Evolutionary conservation across 2,329 filamentous ascomycete genomes (phyloP).

Genomic region (Mariannaea elegans): DNA sequence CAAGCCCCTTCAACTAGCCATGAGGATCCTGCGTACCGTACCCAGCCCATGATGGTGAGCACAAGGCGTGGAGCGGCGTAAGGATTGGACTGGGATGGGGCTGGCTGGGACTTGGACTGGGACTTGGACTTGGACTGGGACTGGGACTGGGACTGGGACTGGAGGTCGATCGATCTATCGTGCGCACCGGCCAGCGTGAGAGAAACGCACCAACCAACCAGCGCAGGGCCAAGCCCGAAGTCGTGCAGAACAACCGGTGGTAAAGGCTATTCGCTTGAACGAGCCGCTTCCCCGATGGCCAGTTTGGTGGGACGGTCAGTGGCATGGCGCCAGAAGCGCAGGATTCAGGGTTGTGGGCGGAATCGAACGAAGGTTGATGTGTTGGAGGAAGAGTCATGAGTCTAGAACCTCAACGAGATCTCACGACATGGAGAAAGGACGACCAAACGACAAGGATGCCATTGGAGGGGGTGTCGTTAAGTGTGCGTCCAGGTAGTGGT

Average conservation of each 20-base stretch:
- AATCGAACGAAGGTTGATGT: slow-evolving; percentile 16
- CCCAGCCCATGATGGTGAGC: not conserved
- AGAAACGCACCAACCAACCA: not conserved
- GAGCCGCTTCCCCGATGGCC: slow-evolving; percentile 5
- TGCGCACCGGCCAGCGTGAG: not conserved
- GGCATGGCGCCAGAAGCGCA: slow-evolving; percentile 9
- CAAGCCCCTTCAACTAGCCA: not conserved
- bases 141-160: not conserved
- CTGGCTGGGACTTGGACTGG: not conserved
- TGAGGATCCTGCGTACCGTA: not conserved
- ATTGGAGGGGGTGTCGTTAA: slow-evolving; percentile 14
- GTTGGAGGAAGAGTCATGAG: slow-evolving; percentile 23
- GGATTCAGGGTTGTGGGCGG: slow-evolving; percentile 7
- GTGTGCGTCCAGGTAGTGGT: slow-evolving; percentile 20
- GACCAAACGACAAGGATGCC: slow-evolving; percentile 9
- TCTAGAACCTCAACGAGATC: slow-evolving; percentile 30
- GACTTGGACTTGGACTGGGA: not conserved
- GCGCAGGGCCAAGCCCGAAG: slow-evolving; percentile 2
- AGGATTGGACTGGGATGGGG: not conserved
- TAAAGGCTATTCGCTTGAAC: not conserved
- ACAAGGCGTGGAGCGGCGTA: slow-evolving; percentile 4
- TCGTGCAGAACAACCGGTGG: not conserved
- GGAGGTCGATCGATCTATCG: slow-evolving; percentile 11
- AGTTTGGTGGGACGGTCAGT: not conserved
- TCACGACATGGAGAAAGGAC: slow-evolving; percentile 19